These are phyloP conservation scores for Vanrija sp. DNA, from an alignment of 1,284 basidiomycete genomes.

Conservation along the genomic window DNA sequence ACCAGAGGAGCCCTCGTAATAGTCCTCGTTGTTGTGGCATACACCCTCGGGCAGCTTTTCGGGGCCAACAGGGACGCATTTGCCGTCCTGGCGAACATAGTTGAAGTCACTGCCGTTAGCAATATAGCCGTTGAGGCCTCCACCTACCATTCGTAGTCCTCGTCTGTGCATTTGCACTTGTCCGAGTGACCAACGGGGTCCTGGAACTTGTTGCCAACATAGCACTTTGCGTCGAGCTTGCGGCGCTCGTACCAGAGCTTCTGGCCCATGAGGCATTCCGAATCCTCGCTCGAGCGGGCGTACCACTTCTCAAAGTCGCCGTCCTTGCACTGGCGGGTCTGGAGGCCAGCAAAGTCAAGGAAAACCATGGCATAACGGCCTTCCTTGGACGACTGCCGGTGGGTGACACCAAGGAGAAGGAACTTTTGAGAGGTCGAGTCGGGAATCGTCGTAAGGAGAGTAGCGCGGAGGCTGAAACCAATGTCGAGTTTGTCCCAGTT, in stretches of 20 bases:
- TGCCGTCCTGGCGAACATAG: constrained; percentile 57
- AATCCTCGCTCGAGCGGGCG: constrained; percentile 61
- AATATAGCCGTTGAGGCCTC: constrained; percentile 43
- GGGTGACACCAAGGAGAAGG: constrained; percentile 72
- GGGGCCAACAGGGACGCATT: constrained; percentile 76
- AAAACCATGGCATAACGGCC: constrained; percentile 70
- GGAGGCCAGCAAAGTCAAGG: constrained; percentile 76
- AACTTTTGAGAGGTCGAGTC: constrained; percentile 91
- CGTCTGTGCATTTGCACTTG: constrained; percentile 74
- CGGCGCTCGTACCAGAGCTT: constrained; percentile 94
- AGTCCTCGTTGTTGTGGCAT: constrained; percentile 63
- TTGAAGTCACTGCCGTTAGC: constrained; percentile 39
- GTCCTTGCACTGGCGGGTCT: constrained; percentile 66
- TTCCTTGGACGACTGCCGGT: constrained; percentile 58
- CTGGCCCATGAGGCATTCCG: constrained; percentile 90
- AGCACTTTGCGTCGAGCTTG: constrained; percentile 80
- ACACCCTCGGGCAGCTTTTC: constrained; percentile 77
- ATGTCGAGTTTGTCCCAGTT: constrained; percentile 73
- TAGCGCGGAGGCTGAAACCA: constrained; percentile 68
- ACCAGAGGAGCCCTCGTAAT: constrained; percentile 83
- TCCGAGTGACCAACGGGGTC: constrained; percentile 82
- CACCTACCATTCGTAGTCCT: constrained; percentile 90
- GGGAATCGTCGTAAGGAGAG: constrained; percentile 74
- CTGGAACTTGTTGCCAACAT: constrained; percentile 84
- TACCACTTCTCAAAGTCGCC: constrained; percentile 86